phyloP scores from a whole-genome alignment of 1,139 yeast species.

The Saccharomycopsis crataegensis region DNA sequence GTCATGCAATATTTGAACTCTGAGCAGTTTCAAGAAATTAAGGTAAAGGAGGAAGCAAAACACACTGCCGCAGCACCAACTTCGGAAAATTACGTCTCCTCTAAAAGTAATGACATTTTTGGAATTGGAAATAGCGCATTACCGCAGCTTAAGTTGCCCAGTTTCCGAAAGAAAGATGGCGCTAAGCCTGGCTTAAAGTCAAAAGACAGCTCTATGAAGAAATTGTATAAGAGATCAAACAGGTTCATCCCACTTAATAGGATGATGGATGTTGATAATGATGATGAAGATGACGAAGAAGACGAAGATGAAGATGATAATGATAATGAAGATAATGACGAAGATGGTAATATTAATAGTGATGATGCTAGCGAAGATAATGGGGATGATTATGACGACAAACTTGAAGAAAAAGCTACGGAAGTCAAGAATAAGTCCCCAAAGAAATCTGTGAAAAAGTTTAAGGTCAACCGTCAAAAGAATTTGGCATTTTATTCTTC shows the following conservation, averaged over 20 bases:
- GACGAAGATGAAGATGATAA: slow-evolving; percentile 19
- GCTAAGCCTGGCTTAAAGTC: slow-evolving; percentile 1
- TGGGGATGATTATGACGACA: slow-evolving; percentile 16
- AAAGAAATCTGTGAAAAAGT: slow-evolving; percentile 1
- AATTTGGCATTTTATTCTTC: slow-evolving; percentile 6
- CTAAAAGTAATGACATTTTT: slow-evolving; percentile 20
- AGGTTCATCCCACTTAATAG: slow-evolving; percentile 47
- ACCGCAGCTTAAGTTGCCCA: slow-evolving; percentile 34
- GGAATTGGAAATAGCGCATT: slow-evolving; percentile 7
- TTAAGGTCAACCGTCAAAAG: background rate
- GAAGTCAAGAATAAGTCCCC: background rate
- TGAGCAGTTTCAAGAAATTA: slow-evolving; percentile 42
- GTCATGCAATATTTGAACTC: slow-evolving; percentile 57
- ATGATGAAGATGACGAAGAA: slow-evolving; percentile 25
- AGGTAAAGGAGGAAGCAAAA: slow-evolving; percentile 13
- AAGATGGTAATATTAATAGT: background rate
- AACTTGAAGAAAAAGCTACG: background rate
- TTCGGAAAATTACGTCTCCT: background rate
- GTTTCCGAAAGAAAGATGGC: slow-evolving; percentile 37
- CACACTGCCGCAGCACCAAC: background rate
- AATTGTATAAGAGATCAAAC: slow-evolving; percentile 16
- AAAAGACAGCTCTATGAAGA: slow-evolving; percentile 23
- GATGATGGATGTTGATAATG: slow-evolving; percentile 32
- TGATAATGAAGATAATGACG: slow-evolving; percentile 11
- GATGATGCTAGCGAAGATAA: background rate